phyloP scores from a whole-genome alignment of 1,284 basidiomycete species.

The Trametes versicolor region DNA sequence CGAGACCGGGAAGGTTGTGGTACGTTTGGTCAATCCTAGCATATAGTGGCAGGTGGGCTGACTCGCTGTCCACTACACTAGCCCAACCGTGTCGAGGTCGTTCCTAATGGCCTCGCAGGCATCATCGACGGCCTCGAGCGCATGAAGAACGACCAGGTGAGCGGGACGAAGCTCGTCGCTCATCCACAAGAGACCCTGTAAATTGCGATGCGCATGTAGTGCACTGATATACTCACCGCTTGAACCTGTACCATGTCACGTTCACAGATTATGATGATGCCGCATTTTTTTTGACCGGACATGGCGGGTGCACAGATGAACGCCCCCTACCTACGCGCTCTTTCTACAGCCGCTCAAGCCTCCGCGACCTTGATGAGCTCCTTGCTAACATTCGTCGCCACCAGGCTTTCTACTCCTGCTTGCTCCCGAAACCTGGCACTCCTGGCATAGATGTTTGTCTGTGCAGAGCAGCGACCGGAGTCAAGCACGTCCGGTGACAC shows the following conservation, averaged over 20 bases:
- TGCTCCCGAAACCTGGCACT: too few species aligned
- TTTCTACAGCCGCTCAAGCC: too few species aligned
- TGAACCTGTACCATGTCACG: background rate
- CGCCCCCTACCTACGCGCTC: too few species aligned
- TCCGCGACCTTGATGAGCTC: too few species aligned
- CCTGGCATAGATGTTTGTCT: too few species aligned
- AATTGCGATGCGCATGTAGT: background rate
- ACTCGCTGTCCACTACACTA: background rate
- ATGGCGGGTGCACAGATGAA: too few species aligned
- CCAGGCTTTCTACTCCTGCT: too few species aligned
- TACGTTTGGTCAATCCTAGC: background rate
- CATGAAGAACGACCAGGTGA: constrained; percentile 52
- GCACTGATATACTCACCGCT: background rate
- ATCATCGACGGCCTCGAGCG: constrained; percentile 55
- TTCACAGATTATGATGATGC: too few species aligned
- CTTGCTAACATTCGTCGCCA: too few species aligned
- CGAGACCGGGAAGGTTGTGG: constrained; percentile 30
- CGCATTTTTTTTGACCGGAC: too few species aligned
- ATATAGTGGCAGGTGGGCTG: background rate
- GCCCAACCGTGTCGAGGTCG: constrained; percentile 48
- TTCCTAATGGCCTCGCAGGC: constrained; percentile 56
- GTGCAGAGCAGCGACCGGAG: too few species aligned
- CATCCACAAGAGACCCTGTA: constrained; percentile 54
- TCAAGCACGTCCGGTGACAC: too few species aligned
- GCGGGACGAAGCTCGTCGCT: constrained; percentile 59